Evolutionary conservation across 2,329 filamentous ascomycete species (phyloP).

Genomic region (Exophiala viscosa): DNA sequence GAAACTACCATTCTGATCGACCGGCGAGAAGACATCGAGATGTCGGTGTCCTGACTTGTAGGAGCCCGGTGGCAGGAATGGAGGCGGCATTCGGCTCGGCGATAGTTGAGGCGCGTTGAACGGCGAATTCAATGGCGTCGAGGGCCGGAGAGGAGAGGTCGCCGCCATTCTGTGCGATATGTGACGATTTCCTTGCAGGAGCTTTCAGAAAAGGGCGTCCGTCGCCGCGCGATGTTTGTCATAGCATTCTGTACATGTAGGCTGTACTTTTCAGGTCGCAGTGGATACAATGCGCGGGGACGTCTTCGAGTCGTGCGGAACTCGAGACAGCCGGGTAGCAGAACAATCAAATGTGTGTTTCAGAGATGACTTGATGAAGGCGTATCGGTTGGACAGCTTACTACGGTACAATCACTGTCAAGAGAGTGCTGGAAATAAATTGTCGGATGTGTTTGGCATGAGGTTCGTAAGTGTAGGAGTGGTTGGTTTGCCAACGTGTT

Average conservation of each 20-base stretch:
- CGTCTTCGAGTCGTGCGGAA: not conserved
- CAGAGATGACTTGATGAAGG: not conserved
- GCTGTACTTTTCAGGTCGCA: too few relatives aligned
- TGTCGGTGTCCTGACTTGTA: slow-evolving; percentile 48
- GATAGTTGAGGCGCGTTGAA: slow-evolving; percentile 20
- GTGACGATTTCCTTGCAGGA: not conserved
- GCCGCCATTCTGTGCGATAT: slow-evolving; percentile 9
- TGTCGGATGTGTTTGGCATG: not conserved
- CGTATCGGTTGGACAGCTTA: not conserved
- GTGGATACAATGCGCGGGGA: not conserved
- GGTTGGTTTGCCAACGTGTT: not conserved
- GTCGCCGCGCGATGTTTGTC: not conserved
- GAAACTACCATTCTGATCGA: slow-evolving; percentile 93
- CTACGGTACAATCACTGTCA: not conserved
- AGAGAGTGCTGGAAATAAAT: not conserved
- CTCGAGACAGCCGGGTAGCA: not conserved
- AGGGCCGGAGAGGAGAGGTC: slow-evolving; percentile 13
- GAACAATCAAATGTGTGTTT: slow-evolving; percentile 7
- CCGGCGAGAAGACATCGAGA: slow-evolving; percentile 70
- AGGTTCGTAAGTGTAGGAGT: not conserved
- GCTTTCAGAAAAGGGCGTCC: not conserved
- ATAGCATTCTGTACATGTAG: not conserved
- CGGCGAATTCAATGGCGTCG: slow-evolving; percentile 10
- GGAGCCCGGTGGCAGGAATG: slow-evolving; percentile 7
- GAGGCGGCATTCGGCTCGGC: slow-evolving; percentile 16